Evolutionary conservation across 2,329 filamentous ascomycete species (phyloP).

Genomic region (Davidsoniella australis): DNA sequence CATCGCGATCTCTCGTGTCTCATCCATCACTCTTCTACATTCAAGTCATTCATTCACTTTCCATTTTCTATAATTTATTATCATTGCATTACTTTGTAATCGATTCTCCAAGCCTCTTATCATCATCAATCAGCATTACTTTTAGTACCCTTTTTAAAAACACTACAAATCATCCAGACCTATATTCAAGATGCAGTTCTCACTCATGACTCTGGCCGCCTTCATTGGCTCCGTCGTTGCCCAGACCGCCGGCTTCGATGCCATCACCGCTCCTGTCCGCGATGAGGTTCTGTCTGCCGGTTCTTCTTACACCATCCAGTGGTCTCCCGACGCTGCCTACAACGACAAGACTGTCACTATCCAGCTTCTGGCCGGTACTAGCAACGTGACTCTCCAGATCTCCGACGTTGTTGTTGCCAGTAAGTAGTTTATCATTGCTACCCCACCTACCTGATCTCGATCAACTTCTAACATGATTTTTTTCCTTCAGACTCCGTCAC

Average conservation of each 20-base stretch:
- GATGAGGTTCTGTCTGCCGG: slow-evolving; percentile 31
- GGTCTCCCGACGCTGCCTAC: slow-evolving; percentile 27
- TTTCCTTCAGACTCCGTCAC: slow-evolving; percentile 26
- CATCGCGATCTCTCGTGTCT: slow-evolving; percentile 10
- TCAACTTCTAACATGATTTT: background rate
- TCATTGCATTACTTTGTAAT: background rate
- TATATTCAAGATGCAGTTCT: slow-evolving; percentile 36
- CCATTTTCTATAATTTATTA: background rate
- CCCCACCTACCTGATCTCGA: background rate
- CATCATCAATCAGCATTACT: background rate
- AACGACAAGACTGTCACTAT: slow-evolving; percentile 31
- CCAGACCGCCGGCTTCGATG: slow-evolving; percentile 39
- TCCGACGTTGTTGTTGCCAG: slow-evolving; percentile 24
- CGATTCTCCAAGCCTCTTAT: background rate
- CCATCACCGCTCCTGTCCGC: slow-evolving; percentile 30
- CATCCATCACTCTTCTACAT: slow-evolving; percentile 1
- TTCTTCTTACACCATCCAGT: slow-evolving; percentile 31
- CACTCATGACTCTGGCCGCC: slow-evolving; percentile 26
- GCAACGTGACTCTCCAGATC: slow-evolving; percentile 24
- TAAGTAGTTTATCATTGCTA: slow-evolving; percentile 22
- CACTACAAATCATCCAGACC: slow-evolving; percentile 11
- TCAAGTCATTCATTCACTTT: slow-evolving; percentile 10
- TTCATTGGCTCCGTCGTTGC: slow-evolving; percentile 34
- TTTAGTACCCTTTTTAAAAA: background rate
- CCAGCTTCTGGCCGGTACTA: slow-evolving; percentile 35